phyloP scores from a whole-genome alignment of 768 basidiomycete genomes.

The Lactarius hatsudake region DNA sequence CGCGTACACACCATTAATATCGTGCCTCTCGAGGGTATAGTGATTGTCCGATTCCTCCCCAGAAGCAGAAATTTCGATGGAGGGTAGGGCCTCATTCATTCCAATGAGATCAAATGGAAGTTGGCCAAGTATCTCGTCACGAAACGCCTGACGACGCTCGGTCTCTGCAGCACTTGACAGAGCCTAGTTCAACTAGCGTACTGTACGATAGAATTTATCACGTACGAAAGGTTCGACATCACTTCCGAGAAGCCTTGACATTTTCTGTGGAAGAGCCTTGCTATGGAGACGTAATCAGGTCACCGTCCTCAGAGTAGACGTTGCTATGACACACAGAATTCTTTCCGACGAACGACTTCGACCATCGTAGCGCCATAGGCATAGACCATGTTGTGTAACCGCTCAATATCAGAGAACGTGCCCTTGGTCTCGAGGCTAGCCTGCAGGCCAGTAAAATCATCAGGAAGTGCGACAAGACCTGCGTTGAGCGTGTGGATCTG shows the following conservation, averaged over 20 bases:
- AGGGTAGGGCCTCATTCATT: slow-evolving; percentile 75
- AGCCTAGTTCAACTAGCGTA: slow-evolving; percentile 3
- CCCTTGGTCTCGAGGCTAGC: slow-evolving; percentile 66
- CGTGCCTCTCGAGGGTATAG: slow-evolving; percentile 61
- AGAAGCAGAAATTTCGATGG: slow-evolving; percentile 70
- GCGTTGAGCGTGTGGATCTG: slow-evolving; percentile 78
- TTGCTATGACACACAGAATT: slow-evolving; percentile 62
- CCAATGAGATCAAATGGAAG: slow-evolving; percentile 82
- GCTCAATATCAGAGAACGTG: slow-evolving; percentile 85
- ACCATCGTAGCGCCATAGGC: slow-evolving; percentile 88
- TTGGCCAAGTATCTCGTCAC: slow-evolving; percentile 77
- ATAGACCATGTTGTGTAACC: slow-evolving; percentile 86
- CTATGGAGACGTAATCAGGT: slow-evolving; percentile 37
- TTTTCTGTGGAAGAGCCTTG: slow-evolving; percentile 75
- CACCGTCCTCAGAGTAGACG: too few species aligned
- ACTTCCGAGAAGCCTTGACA: slow-evolving; percentile 78
- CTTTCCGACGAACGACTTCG: slow-evolving; percentile 86
- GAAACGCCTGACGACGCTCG: slow-evolving; percentile 77
- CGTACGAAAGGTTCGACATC: slow-evolving; percentile 83
- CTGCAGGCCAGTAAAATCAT: slow-evolving; percentile 61
- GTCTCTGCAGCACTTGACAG: slow-evolving; percentile 62
- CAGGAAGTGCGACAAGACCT: slow-evolving; percentile 71
- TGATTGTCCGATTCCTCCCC: slow-evolving; percentile 48
- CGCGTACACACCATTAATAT: slow-evolving; percentile 64
- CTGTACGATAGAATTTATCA: slow-evolving; percentile 17